Evolutionary conservation across 805 yeast species (phyloP).

Genomic region (Hanseniaspora singularis): DNA sequence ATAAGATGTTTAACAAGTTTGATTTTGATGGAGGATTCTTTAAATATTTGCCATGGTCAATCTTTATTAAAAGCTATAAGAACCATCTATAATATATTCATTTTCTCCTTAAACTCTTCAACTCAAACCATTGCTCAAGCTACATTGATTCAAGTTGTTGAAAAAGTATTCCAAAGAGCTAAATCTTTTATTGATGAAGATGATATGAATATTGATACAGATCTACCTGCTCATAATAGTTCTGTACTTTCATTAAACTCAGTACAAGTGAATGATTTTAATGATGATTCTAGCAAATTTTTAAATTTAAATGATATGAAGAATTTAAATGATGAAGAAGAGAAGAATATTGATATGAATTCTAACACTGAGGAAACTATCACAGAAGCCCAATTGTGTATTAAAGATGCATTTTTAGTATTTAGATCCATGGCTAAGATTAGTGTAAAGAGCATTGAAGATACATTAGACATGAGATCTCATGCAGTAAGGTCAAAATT

Average conservation of each 20-base stretch:
- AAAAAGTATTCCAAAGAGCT: conserved; percentile 69
- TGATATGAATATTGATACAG: background rate
- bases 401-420: conserved; percentile 84
- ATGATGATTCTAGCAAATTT: conserved; percentile 23
- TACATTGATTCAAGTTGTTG: conserved; percentile 78
- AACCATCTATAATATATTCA: conserved; percentile 84
- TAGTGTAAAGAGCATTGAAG: conserved; percentile 72
- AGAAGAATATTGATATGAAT: conserved; percentile 38
- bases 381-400: conserved; percentile 53
- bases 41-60: conserved; percentile 72
- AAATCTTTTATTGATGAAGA: conserved; percentile 27
- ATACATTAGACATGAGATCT: conserved; percentile 72
- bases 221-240: background rate
- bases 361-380: conserved; percentile 20
- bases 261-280: conserved; percentile 16
- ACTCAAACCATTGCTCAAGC: conserved; percentile 96
- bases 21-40: conserved; percentile 63
- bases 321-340: conserved; percentile 44
- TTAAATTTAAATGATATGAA: conserved; percentile 53
- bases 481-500: conserved; percentile 87
- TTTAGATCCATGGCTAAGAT: conserved; percentile 92
- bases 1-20: conserved; percentile 85
- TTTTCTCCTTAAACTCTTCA: conserved; percentile 64
- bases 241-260: conserved; percentile 17
- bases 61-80: conserved; percentile 79